Conservation (phyloP, 73 alveolate genomes). For the Uronychia setigera region DNA sequence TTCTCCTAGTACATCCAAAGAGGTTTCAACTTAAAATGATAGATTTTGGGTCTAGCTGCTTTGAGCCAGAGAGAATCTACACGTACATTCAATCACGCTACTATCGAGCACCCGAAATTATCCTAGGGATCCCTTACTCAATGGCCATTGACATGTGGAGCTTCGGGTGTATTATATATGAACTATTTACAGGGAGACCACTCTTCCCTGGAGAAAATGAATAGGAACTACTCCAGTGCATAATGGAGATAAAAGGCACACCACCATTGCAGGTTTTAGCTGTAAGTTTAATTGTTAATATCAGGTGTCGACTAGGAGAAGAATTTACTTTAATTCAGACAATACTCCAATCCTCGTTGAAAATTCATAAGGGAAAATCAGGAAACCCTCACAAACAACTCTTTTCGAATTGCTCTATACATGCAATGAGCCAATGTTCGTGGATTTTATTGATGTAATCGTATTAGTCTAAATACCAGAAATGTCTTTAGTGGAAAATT, state of each 20-base stretch:
- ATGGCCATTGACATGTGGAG: conserved; percentile 89
- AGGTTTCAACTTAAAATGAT: conserved; percentile 77
- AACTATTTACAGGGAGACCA: conserved; percentile 76
- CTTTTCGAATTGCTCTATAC: conserved; percentile 23
- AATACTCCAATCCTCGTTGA: conserved; percentile 62
- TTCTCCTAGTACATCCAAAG: conserved; percentile 66
- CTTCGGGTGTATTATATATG: conserved; percentile 86
- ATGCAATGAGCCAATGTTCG: neutral
- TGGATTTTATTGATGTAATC: neutral
- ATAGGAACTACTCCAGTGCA: conserved; percentile 66
- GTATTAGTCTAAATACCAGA: neutral
- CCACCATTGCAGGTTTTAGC: conserved; percentile 65
- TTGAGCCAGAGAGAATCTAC: conserved; percentile 56
- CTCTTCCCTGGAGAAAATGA: conserved; percentile 81
- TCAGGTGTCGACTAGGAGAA: conserved; percentile 57
- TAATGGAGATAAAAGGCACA: conserved; percentile 68
- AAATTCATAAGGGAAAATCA: conserved; percentile 65
- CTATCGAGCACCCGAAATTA: conserved; percentile 90
- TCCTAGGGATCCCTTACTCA: conserved; percentile 83
- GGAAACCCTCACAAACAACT: conserved; percentile 51
- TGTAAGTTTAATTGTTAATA: neutral
- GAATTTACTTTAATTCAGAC: conserved; percentile 72
- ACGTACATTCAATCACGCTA: conserved; percentile 46
- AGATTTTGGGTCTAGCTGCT: conserved; percentile 91
- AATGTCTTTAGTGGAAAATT: neutral